A percentile compares a stretch with the other conserved stretches of the same genome.
These are phyloP conservation scores for Helminthosporium solani DNA, from an alignment of 2,329 filamentous ascomycete genomes.

Conservation along the genomic window DNA sequence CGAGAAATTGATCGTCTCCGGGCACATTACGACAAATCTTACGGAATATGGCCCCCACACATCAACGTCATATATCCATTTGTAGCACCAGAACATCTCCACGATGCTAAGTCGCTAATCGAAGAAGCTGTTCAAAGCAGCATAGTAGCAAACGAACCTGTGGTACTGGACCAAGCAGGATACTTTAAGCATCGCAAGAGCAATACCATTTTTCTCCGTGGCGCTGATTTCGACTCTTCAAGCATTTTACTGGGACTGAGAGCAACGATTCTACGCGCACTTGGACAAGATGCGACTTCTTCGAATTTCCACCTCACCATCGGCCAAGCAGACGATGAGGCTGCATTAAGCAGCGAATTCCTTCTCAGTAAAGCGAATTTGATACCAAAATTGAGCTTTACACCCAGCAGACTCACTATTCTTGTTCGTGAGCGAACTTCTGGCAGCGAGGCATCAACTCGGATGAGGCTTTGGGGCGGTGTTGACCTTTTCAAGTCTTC, in stretches of 20 bases:
- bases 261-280: constrained; percentile 19
- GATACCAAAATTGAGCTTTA: constrained; percentile 53
- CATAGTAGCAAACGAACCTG: background rate
- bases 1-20: constrained; percentile 56
- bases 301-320: constrained; percentile 59
- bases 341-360: constrained; percentile 50
- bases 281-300: constrained; percentile 20
- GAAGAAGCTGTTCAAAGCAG: constrained; percentile 32
- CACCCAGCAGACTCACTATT: constrained; percentile 52
- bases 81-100: constrained; percentile 52
- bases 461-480: constrained; percentile 60
- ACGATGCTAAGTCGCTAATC: constrained; percentile 46
- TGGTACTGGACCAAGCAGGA: constrained; percentile 45
- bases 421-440: constrained; percentile 52
- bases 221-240: constrained; percentile 4
- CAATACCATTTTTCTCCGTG: constrained; percentile 46
- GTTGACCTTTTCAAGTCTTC: constrained; percentile 40
- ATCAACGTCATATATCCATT: constrained; percentile 69
- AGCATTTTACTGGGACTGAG: constrained; percentile 21
- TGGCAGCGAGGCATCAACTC: constrained; percentile 34
- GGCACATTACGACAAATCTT: constrained; percentile 62
- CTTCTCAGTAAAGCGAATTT: constrained; percentile 55
- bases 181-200: constrained; percentile 53
- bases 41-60: constrained; percentile 65
- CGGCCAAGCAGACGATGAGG: constrained; percentile 56